These are phyloP conservation scores for Beauveria sp. DNA, from an alignment of 2,329 filamentous ascomycete species.

Conservation along the genomic window DNA sequence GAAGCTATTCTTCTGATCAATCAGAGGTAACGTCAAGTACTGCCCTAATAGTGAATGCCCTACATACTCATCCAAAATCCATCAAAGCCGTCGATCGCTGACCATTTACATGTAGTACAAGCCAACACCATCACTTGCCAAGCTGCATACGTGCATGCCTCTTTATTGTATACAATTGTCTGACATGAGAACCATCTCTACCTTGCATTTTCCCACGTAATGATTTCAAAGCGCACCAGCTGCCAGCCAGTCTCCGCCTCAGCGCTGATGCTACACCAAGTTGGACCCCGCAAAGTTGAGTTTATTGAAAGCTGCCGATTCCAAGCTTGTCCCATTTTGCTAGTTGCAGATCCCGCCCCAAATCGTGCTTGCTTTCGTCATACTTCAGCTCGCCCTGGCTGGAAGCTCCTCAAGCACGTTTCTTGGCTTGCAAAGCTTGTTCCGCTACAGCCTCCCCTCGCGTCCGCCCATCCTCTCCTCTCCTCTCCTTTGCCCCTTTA, in stretches of 20 bases:
- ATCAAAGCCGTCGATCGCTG: too few relatives aligned
- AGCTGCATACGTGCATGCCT: background rate
- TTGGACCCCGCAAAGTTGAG: background rate
- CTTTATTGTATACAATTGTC: background rate
- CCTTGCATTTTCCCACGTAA: too few relatives aligned
- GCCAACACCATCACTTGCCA: background rate
- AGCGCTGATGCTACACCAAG: background rate
- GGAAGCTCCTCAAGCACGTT: too few relatives aligned
- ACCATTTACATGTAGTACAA: background rate
- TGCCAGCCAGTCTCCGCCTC: background rate
- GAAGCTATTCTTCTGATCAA: too few relatives aligned
- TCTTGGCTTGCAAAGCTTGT: too few relatives aligned
- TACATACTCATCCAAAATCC: too few relatives aligned
- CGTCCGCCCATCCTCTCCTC: background rate
- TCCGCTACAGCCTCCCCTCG: background rate
- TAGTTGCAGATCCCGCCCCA: background rate
- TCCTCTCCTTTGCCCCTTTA: background rate
- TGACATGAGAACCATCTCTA: too few relatives aligned
- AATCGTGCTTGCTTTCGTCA: background rate
- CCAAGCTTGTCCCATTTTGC: background rate
- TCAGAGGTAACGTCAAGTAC: too few relatives aligned
- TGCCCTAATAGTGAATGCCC: too few relatives aligned
- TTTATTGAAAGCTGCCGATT: background rate
- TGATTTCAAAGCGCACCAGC: too few relatives aligned
- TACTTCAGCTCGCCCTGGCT: background rate